phyloP scores from a whole-genome alignment of 805 yeast genomes.

The Metschnikowia santaceciliae region DNA sequence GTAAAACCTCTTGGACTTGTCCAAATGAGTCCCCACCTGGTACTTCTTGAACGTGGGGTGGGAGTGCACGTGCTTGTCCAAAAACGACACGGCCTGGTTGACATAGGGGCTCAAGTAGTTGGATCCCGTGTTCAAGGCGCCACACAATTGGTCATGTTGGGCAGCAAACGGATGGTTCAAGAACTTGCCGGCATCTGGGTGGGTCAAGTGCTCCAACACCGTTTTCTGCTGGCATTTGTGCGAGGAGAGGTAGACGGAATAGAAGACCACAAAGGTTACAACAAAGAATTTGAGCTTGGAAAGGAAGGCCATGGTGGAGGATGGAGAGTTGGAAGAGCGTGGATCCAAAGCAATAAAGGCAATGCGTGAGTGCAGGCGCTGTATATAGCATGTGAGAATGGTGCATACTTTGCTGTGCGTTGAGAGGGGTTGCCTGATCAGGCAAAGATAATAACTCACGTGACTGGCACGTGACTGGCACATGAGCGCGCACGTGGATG shows the following conservation, averaged over 20 bases:
- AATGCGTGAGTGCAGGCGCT: constrained; percentile 1
- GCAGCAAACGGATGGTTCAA: constrained; percentile 38
- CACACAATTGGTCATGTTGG: constrained; percentile 35
- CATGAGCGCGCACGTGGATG: neutral
- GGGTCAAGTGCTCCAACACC: constrained; percentile 22
- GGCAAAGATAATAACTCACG: neutral
- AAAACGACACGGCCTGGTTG: constrained; percentile 22
- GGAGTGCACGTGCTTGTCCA: constrained; percentile 37
- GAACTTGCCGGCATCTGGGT: constrained; percentile 22
- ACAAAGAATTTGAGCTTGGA: constrained; percentile 21
- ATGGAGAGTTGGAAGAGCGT: neutral
- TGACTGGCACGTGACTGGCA: neutral
- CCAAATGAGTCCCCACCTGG: constrained; percentile 27
- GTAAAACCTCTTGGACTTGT: constrained; percentile 21
- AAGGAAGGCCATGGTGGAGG: constrained; percentile 12
- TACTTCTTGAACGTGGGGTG: constrained; percentile 32
- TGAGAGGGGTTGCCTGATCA: constrained; percentile 2
- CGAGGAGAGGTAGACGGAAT: constrained; percentile 34
- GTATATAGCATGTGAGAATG: constrained; percentile 4
- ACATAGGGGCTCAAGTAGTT: constrained; percentile 29
- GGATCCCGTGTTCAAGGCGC: constrained; percentile 27
- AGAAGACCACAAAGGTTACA: constrained; percentile 26
- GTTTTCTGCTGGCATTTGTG: constrained; percentile 38
- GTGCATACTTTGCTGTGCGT: constrained; percentile 5
- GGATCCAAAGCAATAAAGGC: constrained; percentile 1